Evolutionary conservation across 805 yeast species (phyloP).

Genomic region (Ogataea ganodermae): DNA sequence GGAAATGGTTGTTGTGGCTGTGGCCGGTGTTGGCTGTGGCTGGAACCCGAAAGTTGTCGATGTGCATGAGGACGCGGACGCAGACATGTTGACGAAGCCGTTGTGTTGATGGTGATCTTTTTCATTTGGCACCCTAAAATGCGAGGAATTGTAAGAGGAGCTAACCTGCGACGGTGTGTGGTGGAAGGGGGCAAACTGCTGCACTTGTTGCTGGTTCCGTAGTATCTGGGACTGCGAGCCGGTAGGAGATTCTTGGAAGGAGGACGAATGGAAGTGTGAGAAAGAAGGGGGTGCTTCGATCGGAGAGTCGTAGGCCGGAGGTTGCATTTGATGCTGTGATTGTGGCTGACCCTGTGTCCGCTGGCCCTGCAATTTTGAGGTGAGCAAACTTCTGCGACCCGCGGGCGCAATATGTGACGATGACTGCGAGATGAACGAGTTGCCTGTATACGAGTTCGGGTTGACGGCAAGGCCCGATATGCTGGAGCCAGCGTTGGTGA

Average conservation of each 20-base stretch:
- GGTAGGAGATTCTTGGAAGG: constrained; percentile 9
- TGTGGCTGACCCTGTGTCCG: constrained; percentile 16
- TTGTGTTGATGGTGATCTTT: constrained; percentile 12
- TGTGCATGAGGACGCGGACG: constrained; percentile 14
- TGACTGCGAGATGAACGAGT: constrained; percentile 20
- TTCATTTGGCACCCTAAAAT: constrained; percentile 9
- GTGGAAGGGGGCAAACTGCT: constrained; percentile 40
- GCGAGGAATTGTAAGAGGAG: constrained; percentile 33
- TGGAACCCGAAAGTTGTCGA: constrained; percentile 26
- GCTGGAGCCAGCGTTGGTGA: constrained; percentile 5
- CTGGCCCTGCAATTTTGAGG: constrained; percentile 32
- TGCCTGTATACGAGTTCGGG: constrained; percentile 13
- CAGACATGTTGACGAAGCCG: constrained; percentile 21
- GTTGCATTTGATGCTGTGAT: constrained; percentile 15
- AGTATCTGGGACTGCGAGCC: constrained; percentile 16
- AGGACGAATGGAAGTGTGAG: constrained; percentile 11
- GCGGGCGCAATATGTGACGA: constrained; percentile 28
- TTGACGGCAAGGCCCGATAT: constrained; percentile 16
- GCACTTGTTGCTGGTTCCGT: constrained; percentile 20
- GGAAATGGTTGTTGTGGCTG: constrained; percentile 57
- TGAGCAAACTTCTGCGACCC: constrained; percentile 33
- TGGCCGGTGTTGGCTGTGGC: constrained; percentile 45
- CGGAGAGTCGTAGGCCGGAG: neutral
- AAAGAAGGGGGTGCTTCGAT: constrained; percentile 1
- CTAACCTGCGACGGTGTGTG: constrained; percentile 52